Conservation (phyloP, 169 alveolate species). For the Amoebophrya sp. region DNA sequence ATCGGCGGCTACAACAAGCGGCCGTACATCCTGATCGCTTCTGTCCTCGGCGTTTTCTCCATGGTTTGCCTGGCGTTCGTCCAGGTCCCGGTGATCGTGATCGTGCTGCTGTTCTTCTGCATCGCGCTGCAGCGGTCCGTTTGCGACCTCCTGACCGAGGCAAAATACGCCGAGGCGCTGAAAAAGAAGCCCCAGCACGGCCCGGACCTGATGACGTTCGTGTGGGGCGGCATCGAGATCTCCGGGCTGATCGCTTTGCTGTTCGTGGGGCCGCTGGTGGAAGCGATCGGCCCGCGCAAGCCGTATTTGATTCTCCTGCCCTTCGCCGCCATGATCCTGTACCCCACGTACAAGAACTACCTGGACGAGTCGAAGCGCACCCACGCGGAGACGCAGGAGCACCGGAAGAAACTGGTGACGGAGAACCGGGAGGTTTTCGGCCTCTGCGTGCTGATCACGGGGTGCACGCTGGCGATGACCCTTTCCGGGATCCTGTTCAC, state of each 20-base stretch:
- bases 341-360: constrained; percentile 14
- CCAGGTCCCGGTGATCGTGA: background rate
- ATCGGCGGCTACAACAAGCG: constrained; percentile 25
- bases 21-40: constrained; percentile 24
- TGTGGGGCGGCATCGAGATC: constrained; percentile 28
- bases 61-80: constrained; percentile 12
- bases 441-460: constrained; percentile 16
- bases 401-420: background rate
- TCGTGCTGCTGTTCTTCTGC: constrained; percentile 19
- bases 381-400: background rate
- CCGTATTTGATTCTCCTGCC: constrained; percentile 18
- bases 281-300: constrained; percentile 18
- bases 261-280: constrained; percentile 2
- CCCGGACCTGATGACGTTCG: constrained; percentile 31
- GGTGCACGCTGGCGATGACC: background rate
- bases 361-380: constrained; percentile 11
- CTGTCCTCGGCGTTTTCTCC: constrained; percentile 19
- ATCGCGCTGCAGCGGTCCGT: constrained; percentile 29
- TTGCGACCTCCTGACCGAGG: constrained; percentile 33
- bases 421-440: constrained; percentile 20
- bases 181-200: constrained; percentile 26
- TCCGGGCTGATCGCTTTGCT: constrained; percentile 18
- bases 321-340: constrained; percentile 19
- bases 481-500: constrained; percentile 13
- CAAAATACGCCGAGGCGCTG: constrained; percentile 27